These are phyloP conservation scores for Laetiporus sulphureus DNA, from an alignment of 1,284 basidiomycete genomes.

Conservation along the genomic window DNA sequence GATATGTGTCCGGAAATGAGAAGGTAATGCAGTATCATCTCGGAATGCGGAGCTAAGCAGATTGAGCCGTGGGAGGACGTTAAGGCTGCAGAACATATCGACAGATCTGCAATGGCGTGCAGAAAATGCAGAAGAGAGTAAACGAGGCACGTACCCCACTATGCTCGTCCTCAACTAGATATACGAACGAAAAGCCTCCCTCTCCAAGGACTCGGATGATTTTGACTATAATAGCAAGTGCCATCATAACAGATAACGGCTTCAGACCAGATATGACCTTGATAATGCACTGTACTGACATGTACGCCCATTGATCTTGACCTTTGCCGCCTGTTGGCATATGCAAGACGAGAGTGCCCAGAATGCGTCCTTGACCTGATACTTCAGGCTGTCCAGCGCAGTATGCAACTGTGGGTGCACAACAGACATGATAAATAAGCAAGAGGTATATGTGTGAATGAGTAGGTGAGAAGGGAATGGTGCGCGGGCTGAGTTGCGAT, in stretches of 20 bases:
- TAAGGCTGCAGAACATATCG: no score
- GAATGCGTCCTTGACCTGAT: slow-evolving; percentile 72
- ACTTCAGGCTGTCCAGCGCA: slow-evolving; percentile 58
- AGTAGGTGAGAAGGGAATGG: no score
- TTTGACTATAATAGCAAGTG: slow-evolving; percentile 70
- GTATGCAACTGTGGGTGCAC: slow-evolving; percentile 19
- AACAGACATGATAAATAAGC: slow-evolving; percentile 3
- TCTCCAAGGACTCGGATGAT: slow-evolving; percentile 89
- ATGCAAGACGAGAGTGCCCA: slow-evolving; percentile 75
- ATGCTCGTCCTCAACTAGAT: slow-evolving; percentile 82
- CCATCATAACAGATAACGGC: no score
- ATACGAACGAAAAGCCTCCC: slow-evolving; percentile 94
- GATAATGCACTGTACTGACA: slow-evolving; percentile 44
- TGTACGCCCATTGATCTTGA: slow-evolving; percentile 91
- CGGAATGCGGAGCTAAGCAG: no score
- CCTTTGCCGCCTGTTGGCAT: slow-evolving; percentile 72
- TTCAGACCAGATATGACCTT: background rate
- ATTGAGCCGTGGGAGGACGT: no score
- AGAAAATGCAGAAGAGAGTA: background rate
- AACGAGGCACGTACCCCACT: slow-evolving; percentile 47
- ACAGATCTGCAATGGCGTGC: no score
- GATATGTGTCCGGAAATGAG: no score
- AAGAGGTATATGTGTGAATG: background rate
- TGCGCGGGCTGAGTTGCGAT: no score
- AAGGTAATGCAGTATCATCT: no score